phyloP scores from a whole-genome alignment of 805 yeast species.

The Myxozyma udenii region DNA sequence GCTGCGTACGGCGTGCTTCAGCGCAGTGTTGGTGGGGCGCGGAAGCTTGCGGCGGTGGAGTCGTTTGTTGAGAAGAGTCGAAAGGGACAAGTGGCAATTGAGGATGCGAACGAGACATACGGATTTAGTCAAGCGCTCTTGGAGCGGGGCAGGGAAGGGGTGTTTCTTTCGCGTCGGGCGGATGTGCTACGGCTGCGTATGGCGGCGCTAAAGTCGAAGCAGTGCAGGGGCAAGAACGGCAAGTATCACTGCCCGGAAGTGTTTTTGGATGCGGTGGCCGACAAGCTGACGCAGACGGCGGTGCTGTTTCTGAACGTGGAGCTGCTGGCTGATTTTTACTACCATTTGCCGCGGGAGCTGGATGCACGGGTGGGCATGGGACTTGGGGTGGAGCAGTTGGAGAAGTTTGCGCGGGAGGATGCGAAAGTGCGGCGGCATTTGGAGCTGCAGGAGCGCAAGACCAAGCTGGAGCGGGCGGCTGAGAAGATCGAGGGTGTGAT shows the following conservation, averaged over 20 bases:
- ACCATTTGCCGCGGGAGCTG: constrained; percentile 90
- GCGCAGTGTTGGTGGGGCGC: constrained; percentile 66
- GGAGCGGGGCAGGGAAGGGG: constrained; percentile 71
- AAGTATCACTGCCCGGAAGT: constrained; percentile 93
- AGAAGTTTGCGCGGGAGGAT: constrained; percentile 88
- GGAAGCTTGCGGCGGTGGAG: constrained; percentile 79
- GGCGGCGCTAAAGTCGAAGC: constrained; percentile 67
- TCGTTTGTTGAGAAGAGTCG: constrained; percentile 48
- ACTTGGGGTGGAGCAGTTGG: constrained; percentile 73
- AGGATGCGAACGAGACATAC: constrained; percentile 60
- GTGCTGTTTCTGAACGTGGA: constrained; percentile 92
- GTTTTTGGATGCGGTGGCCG: constrained; percentile 86
- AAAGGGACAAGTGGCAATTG: constrained; percentile 29
- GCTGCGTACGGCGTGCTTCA: constrained; percentile 57
- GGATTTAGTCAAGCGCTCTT: constrained; percentile 79
- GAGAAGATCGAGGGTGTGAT: constrained; percentile 80
- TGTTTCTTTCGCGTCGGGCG: constrained; percentile 71
- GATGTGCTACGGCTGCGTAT: constrained; percentile 70
- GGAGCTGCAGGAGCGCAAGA: constrained; percentile 90
- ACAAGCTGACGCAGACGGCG: constrained; percentile 88
- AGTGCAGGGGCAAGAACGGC: constrained; percentile 73
- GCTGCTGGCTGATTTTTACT: constrained; percentile 87
- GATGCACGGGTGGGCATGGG: constrained; percentile 67
- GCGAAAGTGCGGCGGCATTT: constrained; percentile 86
- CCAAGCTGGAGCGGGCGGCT: constrained; percentile 76